Evolutionary conservation across 768 basidiomycete species (phyloP), one percentile per base, ranked within the genome.

Genomic region (Cyclocybe aegerita): DNA sequence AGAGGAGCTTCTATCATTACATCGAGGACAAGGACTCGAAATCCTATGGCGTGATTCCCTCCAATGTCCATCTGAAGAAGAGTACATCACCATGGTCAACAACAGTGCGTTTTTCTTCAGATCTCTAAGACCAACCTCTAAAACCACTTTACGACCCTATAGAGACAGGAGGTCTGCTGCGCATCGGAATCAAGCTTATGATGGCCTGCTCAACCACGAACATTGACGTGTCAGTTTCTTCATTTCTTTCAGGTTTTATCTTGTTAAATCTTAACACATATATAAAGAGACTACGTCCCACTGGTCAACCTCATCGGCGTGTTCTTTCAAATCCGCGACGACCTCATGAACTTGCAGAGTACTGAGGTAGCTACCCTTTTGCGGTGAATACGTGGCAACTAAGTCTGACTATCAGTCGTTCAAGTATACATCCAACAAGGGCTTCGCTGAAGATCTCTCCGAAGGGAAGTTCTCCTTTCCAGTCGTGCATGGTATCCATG

Each of bases 401-500:
- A 23, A 23, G 23, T 23, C 23, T 23, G 23, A 23, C 23, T 23
- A 5, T 23, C 23, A 23, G 1, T 23, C 11, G 16, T 43, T 30
- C 2, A 43, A 96, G 92, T 98, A 98, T 62, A 73, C 84, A 2
- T 79, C 81, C 38, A 90, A 87, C 64, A 91, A 91, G 64, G 89
- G 89, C 2, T 96, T 91, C 65, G 90, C 90, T 0, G 95, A 98
- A 68, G 96, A 98, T 64, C 74, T 98, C 10, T 88, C 91, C 0
- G 96, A 98, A 70, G 96, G 96, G 6, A 98, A 98, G 67, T 98
- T 98, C 73, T 95, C 92, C 3, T 98, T 98, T 70, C 95, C 94
- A 0, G 78, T 98, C 31, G 86, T 98, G 0, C 96, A 98, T 65
- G 85, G 89, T 14, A 86, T 98, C 41, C 84, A 88, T 30, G 80